A percentile compares a stretch with the other conserved stretches of the same genome.
Evolutionary conservation across 148 eudicot genomes (phyloP).

Genomic region (Nepenthes mirabilis): DNA sequence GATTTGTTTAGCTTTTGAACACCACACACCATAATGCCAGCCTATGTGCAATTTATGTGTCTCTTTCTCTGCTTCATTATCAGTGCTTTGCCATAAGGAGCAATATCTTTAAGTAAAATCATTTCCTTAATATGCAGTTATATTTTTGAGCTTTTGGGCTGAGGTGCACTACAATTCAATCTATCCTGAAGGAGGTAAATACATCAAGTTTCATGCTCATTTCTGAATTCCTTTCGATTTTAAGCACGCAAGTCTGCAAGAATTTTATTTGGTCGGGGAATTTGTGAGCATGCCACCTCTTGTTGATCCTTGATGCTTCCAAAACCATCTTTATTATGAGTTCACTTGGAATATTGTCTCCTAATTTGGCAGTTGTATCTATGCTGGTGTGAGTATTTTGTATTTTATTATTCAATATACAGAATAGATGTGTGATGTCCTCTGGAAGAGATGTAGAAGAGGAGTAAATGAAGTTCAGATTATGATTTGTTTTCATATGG

Average conservation of each 20-base stretch:
- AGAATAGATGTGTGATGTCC: too few species aligned
- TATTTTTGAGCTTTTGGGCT: constrained; percentile 61
- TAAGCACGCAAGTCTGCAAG: not conserved
- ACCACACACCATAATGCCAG: not conserved
- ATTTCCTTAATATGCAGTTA: constrained; percentile 22
- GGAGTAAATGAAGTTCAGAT: too few species aligned
- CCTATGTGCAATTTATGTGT: not conserved
- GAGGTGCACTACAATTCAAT: constrained; percentile 64
- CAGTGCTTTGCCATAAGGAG: not conserved
- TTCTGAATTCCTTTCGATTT: not conserved
- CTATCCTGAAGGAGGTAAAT: constrained; percentile 53
- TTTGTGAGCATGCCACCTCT: too few species aligned
- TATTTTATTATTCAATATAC: too few species aligned
- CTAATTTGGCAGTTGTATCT: not conserved
- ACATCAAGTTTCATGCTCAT: not conserved
- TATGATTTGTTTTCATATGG: too few species aligned
- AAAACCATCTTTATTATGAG: too few species aligned
- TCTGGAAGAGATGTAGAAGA: too few species aligned
- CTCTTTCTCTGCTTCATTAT: not conserved
- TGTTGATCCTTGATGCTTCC: too few species aligned
- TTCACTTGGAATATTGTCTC: not conserved
- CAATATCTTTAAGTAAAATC: not conserved
- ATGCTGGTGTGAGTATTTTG: too few species aligned
- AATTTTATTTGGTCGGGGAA: too few species aligned
- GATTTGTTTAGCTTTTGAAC: too few species aligned